Percentiles rank a stretch among this genome's conserved stretches.
Conservation (phyloP, 805 yeast species). For the Schizosaccharomyces japonicus region DNA sequence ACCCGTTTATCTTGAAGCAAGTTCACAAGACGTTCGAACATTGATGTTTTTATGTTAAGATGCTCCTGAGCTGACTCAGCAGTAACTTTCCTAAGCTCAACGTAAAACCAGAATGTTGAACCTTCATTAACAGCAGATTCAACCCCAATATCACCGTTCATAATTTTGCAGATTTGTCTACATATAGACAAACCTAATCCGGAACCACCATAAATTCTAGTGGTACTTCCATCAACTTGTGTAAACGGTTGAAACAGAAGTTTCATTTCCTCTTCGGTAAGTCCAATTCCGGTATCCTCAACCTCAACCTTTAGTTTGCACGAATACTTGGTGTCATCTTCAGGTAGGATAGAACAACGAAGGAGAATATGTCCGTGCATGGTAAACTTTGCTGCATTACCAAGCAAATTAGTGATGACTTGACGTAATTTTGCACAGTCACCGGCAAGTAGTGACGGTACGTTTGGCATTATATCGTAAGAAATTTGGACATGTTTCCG, state of each 20-base stretch:
- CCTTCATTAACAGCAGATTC: constrained; percentile 26
- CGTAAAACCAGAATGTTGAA: constrained; percentile 4
- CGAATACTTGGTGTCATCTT: constrained; percentile 18
- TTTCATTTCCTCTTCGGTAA: constrained; percentile 22
- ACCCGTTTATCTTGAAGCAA: neutral
- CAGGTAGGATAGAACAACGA: constrained; percentile 13
- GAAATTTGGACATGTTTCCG: constrained; percentile 24
- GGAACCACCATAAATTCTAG: constrained; percentile 29
- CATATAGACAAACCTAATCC: constrained; percentile 29
- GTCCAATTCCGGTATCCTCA: constrained; percentile 30
- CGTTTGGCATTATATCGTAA: constrained; percentile 18
- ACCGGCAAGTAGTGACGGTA: constrained; percentile 19
- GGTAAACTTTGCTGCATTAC: constrained; percentile 32
- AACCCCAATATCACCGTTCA: constrained; percentile 26
- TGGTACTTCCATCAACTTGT: constrained; percentile 32
- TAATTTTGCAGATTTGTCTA: constrained; percentile 24
- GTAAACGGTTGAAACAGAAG: constrained; percentile 30
- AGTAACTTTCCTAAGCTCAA: neutral
- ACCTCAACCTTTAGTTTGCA: constrained; percentile 16
- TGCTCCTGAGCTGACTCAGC: neutral
- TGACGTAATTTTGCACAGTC: constrained; percentile 29
- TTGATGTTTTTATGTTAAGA: neutral
- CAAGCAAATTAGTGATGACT: constrained; percentile 27
- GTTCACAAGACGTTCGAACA: neutral
- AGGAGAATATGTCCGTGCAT: constrained; percentile 21